Percentiles rank a stretch among this genome's conserved stretches.
These are phyloP conservation scores for Barnettozyma vustinii DNA, from an alignment of 805 yeast genomes.

Conservation along the genomic window DNA sequence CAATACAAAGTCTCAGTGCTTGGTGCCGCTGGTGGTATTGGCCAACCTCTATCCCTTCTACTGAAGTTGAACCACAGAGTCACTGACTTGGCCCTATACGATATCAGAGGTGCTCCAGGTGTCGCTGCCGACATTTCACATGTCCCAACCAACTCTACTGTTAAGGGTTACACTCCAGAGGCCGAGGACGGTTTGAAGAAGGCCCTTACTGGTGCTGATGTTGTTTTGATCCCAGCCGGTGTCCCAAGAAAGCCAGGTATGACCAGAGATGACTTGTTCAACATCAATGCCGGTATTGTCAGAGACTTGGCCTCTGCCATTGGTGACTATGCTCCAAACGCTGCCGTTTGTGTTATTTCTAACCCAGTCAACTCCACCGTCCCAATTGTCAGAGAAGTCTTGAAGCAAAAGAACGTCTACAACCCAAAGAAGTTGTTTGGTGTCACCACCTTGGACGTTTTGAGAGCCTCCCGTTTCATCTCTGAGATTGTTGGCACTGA, in stretches of 20 bases:
- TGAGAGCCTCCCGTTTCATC: slow-evolving; percentile 62
- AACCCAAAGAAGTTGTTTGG: slow-evolving; percentile 76
- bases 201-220: slow-evolving; percentile 76
- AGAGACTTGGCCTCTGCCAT: slow-evolving; percentile 68
- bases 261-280: slow-evolving; percentile 83
- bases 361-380: slow-evolving; percentile 85
- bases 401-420: slow-evolving; percentile 65
- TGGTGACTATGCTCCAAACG: slow-evolving; percentile 63
- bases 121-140: slow-evolving; percentile 96
- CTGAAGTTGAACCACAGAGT: slow-evolving; percentile 86
- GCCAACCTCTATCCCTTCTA: slow-evolving; percentile 80
- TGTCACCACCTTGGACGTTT: slow-evolving; percentile 75
- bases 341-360: slow-evolving; percentile 62
- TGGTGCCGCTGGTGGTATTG: slow-evolving; percentile 77
- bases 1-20: slow-evolving; percentile 3
- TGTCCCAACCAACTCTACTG: slow-evolving; percentile 86
- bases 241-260: slow-evolving; percentile 88
- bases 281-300: slow-evolving; percentile 78
- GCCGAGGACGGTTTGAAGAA: slow-evolving; percentile 60
- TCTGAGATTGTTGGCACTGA: slow-evolving; percentile 17
- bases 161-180: slow-evolving; percentile 84
- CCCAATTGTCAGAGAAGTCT: slow-evolving; percentile 77
- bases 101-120: slow-evolving; percentile 90
- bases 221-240: slow-evolving; percentile 87
- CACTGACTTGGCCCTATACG: slow-evolving; percentile 80